These are phyloP conservation scores for Verticillium longisporum DNA, from an alignment of 2,329 filamentous ascomycete genomes.

Conservation along the genomic window DNA sequence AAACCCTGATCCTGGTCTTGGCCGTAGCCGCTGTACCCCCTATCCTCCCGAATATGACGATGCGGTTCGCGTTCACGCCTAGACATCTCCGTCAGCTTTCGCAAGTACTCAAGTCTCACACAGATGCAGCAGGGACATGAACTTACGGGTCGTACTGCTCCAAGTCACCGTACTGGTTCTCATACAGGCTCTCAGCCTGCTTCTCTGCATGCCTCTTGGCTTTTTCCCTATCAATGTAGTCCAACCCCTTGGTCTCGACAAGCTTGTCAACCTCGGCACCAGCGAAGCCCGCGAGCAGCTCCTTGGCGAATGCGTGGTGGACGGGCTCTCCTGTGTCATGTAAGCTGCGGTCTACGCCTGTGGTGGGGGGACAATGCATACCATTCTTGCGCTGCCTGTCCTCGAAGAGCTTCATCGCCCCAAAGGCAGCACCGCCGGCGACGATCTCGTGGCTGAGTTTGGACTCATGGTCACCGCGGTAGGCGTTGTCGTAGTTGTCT, in stretches of 20 bases:
- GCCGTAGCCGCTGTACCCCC: neutral
- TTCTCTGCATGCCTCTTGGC: constrained; percentile 52
- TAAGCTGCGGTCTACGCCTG: neutral
- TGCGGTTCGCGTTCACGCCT: neutral
- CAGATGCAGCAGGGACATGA: no score
- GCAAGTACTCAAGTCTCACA: no score
- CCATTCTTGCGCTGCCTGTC: constrained; percentile 66
- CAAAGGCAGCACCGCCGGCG: constrained; percentile 70
- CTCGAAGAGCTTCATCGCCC: constrained; percentile 74
- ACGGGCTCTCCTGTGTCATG: constrained; percentile 55
- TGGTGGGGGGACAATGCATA: constrained; percentile 21
- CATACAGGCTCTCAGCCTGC: constrained; percentile 54
- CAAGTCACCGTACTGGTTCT: constrained; percentile 49
- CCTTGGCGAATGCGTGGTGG: constrained; percentile 70
- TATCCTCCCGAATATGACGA: neutral
- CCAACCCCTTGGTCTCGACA: constrained; percentile 62
- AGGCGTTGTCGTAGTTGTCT: constrained; percentile 15
- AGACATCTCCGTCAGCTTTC: neutral
- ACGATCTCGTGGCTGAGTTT: constrained; percentile 57
- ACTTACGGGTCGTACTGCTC: constrained; percentile 53
- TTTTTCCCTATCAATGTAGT: constrained; percentile 49
- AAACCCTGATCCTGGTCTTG: no score
- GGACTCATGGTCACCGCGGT: constrained; percentile 19
- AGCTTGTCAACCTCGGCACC: constrained; percentile 72
- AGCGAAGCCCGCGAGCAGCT: constrained; percentile 64